Conservation (phyloP, 495 filamentous ascomycete species). For the Trypethelium eluteriae region DNA sequence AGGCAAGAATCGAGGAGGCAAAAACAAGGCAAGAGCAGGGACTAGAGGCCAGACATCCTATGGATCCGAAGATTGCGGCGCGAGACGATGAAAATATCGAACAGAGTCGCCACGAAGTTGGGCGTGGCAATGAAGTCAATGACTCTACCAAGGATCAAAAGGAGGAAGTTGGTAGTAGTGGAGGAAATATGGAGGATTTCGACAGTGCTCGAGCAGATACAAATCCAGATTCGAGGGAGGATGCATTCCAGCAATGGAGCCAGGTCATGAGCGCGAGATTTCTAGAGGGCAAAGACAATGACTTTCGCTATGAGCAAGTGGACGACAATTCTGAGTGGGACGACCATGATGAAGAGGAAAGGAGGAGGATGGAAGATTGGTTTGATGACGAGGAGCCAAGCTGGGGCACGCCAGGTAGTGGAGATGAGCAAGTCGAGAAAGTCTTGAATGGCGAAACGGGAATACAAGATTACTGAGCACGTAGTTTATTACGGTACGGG, state of each 20-base stretch:
- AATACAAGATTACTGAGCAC: conserved; percentile 64
- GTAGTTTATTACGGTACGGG: neutral
- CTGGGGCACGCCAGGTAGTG: conserved; percentile 14
- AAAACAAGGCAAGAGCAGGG: neutral
- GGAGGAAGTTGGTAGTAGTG: neutral
- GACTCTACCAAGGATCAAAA: neutral
- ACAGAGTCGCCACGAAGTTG: neutral
- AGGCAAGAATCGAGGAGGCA: conserved; percentile 50
- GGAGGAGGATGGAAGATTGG: conserved; percentile 56
- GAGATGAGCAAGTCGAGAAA: conserved; percentile 35
- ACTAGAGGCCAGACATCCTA: conserved; percentile 7
- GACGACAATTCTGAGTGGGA: conserved; percentile 66
- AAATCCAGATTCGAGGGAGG: conserved; percentile 24
- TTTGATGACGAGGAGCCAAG: conserved; percentile 69
- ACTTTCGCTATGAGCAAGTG: conserved; percentile 65
- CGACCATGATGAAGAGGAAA: conserved; percentile 50
- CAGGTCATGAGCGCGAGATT: conserved; percentile 64
- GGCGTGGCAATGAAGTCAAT: neutral
- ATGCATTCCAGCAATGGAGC: conserved; percentile 57
- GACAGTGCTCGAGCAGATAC: neutral
- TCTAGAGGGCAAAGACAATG: conserved; percentile 59
- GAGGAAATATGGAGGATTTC: neutral
- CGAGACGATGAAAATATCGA: neutral
- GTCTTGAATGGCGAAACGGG: conserved; percentile 63
- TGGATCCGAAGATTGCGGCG: neutral